Evolutionary conservation across 257 asterid genomes (phyloP), one percentile per base, ranked within the genome.

Genomic region (Linaria vulgaris): DNA sequence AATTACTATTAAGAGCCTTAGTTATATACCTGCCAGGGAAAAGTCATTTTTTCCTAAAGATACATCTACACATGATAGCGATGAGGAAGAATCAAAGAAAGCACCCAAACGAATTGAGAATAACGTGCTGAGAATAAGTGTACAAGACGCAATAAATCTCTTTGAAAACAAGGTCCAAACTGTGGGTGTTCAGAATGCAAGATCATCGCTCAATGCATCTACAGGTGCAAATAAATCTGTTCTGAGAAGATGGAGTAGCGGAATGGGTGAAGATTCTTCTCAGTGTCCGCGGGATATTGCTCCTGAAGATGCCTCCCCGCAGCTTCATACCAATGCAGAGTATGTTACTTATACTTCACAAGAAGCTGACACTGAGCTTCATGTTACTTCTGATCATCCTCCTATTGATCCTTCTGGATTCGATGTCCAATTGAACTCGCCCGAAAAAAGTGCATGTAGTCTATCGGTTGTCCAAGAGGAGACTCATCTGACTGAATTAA

Each of bases 231-330:
- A 76, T 63, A 94, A 90, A 72, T 69, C 95, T 39, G 96, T 94
- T 15, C 73, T 94, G 74, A 85, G 99, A 78, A 85, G 99, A 80
- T 94, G 99, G 99, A 94, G 97, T 70, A 70, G 95, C 20, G 95
- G 96, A 54, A 74, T 78, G 60, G 80, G 94, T 45, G 92, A 84
- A 67, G 77, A 66, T 51, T 71, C 81, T 75, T 77, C 73, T 14
- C 75, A 38, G 44, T 58, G 62, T 58, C 72, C 78, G 39, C 73
- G 66, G 53, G 85, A 72, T 67, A 59, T 60, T 71, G 71, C 19
- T 25, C 17, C 76, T 55, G 88, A 79, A 46, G 75, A 74, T 67
- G 50, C 74, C 70, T 81, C 22, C 66, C 24, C 74, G 20, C 73
- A 69, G 67, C 61, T 48, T 74, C 73, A 66, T 55, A 49, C 73